phyloP scores from a whole-genome alignment of 1,139 yeast species.

The Pichia sp. region DNA sequence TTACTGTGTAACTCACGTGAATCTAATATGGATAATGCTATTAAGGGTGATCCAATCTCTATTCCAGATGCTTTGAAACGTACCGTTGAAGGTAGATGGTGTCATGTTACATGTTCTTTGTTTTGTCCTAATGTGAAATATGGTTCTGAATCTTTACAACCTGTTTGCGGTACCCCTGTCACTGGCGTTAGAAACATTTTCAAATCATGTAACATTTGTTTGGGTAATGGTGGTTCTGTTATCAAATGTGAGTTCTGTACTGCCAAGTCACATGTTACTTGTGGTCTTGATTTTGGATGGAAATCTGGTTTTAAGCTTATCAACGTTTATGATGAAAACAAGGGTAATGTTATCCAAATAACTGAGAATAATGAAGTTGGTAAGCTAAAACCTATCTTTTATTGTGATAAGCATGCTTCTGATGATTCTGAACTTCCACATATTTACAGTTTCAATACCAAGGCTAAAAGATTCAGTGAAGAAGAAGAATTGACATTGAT shows the following conservation, averaged over 20 bases:
- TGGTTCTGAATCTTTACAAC: constrained; percentile 43
- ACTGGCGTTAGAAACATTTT: constrained; percentile 26
- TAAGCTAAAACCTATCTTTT: constrained; percentile 40
- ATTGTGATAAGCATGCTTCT: constrained; percentile 42
- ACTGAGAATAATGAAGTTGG: constrained; percentile 35
- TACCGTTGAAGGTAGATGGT: constrained; percentile 74
- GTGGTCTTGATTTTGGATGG: constrained; percentile 56
- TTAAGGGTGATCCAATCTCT: constrained; percentile 40
- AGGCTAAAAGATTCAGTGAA: constrained; percentile 34
- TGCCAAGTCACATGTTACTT: constrained; percentile 55
- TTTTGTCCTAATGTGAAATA: constrained; percentile 45
- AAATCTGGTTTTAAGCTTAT: constrained; percentile 46
- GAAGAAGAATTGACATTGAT: constrained; percentile 39
- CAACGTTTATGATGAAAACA: constrained; percentile 18
- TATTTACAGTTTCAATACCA: constrained; percentile 33
- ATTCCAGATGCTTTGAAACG: constrained; percentile 71
- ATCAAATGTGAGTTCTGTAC: constrained; percentile 43
- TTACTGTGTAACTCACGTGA: constrained; percentile 61
- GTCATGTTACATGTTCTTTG: constrained; percentile 74
- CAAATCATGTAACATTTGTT: constrained; percentile 41
- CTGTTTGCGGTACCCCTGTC: constrained; percentile 36
- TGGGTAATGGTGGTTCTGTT: constrained; percentile 40
- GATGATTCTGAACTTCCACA: constrained; percentile 11
- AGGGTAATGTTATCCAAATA: constrained; percentile 29
- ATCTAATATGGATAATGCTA: constrained; percentile 44